Conservation (phyloP, 179 eudicot species). For the Beta lomatogona region DNA sequence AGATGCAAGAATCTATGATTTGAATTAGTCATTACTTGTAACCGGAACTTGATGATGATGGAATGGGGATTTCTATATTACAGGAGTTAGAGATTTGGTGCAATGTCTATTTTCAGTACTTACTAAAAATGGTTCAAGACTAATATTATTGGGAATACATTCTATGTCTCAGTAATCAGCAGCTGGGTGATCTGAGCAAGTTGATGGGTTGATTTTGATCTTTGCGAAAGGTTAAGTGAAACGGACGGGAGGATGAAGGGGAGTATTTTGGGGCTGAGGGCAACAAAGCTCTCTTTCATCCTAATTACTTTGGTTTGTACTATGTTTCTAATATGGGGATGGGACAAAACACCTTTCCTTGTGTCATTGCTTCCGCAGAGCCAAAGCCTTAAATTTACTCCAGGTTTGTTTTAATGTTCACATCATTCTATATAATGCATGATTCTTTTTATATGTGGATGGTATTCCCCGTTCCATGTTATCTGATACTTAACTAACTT, state of each 20-base stretch:
- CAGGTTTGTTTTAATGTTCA: constrained; percentile 32
- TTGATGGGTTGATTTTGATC: background rate
- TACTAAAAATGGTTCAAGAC: background rate
- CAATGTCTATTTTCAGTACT: background rate
- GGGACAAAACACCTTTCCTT: constrained; percentile 36
- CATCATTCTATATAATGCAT: background rate
- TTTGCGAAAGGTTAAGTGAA: constrained; percentile 12
- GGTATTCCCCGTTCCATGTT: no score
- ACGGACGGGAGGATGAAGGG: constrained; percentile 25
- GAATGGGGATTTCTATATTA: background rate
- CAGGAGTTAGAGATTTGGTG: no score
- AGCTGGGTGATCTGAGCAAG: constrained; percentile 3
- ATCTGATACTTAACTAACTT: no score
- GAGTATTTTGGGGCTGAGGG: constrained; percentile 23
- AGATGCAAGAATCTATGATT: background rate
- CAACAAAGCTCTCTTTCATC: constrained; percentile 38
- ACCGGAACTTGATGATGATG: background rate
- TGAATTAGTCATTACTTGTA: background rate
- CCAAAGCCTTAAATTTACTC: constrained; percentile 21
- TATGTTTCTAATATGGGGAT: constrained; percentile 35
- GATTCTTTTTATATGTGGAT: background rate
- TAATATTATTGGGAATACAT: background rate
- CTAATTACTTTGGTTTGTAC: constrained; percentile 31
- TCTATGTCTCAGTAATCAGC: background rate
- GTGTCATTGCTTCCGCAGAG: constrained; percentile 29